Evolutionary conservation across 345 rosid species (phyloP).

Genomic region (Passiflora organensis): DNA sequence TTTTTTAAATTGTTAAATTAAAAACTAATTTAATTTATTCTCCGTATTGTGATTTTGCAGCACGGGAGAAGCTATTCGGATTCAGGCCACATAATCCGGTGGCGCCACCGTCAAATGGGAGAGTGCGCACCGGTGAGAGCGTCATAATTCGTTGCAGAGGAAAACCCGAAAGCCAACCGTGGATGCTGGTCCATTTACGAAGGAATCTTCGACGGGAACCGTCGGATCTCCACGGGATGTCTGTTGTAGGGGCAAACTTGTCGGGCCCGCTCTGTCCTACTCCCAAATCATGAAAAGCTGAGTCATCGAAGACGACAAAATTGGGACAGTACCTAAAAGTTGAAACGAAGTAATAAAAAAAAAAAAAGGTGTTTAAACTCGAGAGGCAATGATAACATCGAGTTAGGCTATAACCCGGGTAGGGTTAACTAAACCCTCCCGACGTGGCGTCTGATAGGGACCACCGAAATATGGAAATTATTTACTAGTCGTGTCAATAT

Average conservation of each 20-base stretch:
- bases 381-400: conserved; percentile 14
- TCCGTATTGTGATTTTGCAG: too few relatives aligned
- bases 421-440: conserved; percentile 11
- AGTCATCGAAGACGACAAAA: conserved; percentile 21
- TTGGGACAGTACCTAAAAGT: conserved; percentile 1
- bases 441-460: conserved; percentile 9
- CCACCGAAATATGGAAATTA: conserved; percentile 3
- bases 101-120: too few relatives aligned
- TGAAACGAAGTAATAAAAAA: neutral
- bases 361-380: neutral
- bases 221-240: conserved; percentile 16
- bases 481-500: neutral
- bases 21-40: too few relatives aligned
- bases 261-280: neutral
- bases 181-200: conserved; percentile 13
- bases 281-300: conserved; percentile 2
- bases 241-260: conserved; percentile 5
- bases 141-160: neutral
- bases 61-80: too few relatives aligned
- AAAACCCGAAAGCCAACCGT: neutral
- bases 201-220: conserved; percentile 18
- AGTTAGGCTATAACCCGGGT: conserved; percentile 17
- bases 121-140: too few relatives aligned
- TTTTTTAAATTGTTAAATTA: too few relatives aligned
- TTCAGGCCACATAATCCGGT: neutral